Conservation (phyloP, 495 filamentous ascomycete genomes). For the Paragyromitra xinjiangensis region DNA sequence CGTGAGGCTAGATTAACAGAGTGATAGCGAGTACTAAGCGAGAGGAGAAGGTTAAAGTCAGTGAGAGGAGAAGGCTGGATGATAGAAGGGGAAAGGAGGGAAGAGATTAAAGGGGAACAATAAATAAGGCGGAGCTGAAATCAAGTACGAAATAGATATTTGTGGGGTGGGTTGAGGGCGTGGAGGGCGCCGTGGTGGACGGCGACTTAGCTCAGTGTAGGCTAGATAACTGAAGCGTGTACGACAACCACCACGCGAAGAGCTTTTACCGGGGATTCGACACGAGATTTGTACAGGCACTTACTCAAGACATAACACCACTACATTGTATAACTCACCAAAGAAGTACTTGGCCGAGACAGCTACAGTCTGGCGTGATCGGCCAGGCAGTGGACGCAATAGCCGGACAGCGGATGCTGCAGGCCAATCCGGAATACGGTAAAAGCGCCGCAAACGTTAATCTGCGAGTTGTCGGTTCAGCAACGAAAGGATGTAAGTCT, state of each 20-base stretch:
- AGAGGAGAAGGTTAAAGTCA: slow-evolving; percentile 16
- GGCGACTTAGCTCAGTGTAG: slow-evolving; percentile 27
- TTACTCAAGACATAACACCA: slow-evolving; percentile 22
- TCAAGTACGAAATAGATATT: slow-evolving; percentile 12
- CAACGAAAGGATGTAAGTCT: slow-evolving; percentile 1
- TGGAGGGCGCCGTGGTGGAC: slow-evolving; percentile 21
- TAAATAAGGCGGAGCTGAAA: slow-evolving; percentile 9
- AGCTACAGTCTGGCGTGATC: slow-evolving; percentile 4
- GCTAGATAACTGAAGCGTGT: slow-evolving; percentile 13
- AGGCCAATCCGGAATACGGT: slow-evolving; percentile 16
- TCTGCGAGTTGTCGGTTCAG: background rate
- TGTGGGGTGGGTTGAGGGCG: slow-evolving; percentile 8
- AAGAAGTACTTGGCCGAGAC: slow-evolving; percentile 21
- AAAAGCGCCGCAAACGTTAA: background rate
- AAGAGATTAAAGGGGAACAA: slow-evolving; percentile 19
- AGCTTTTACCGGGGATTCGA: slow-evolving; percentile 32
- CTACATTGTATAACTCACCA: slow-evolving; percentile 18
- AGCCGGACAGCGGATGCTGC: slow-evolving; percentile 7
- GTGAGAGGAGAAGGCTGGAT: background rate
- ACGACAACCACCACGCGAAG: slow-evolving; percentile 35
- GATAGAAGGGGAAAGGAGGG: background rate
- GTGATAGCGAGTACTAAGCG: slow-evolving; percentile 30
- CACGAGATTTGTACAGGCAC: slow-evolving; percentile 11
- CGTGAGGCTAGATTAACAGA: slow-evolving; percentile 23
- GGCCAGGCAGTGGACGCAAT: background rate